A percentile compares a stretch with the other conserved stretches of the same genome.
Evolutionary conservation across 805 yeast genomes (phyloP).

Genomic region (Yarrowia alimentaria): DNA sequence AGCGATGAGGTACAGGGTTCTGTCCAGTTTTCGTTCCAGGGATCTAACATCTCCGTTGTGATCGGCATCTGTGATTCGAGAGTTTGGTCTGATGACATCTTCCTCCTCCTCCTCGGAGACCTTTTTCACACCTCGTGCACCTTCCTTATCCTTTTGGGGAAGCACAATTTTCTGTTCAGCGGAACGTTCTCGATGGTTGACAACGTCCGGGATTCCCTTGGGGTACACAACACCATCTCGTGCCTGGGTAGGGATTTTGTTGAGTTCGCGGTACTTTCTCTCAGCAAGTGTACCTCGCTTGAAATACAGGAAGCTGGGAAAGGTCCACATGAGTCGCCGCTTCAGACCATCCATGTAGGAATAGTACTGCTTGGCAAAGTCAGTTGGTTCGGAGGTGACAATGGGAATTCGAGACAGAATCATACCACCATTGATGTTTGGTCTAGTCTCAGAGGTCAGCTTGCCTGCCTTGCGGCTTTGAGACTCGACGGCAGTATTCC

Average conservation of each 20-base stretch:
- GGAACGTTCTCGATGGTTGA: slow-evolving; percentile 85
- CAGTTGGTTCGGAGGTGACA: slow-evolving; percentile 71
- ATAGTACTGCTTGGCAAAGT: slow-evolving; percentile 72
- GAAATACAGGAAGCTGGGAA: slow-evolving; percentile 89
- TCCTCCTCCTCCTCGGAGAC: slow-evolving; percentile 34
- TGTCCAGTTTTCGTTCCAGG: slow-evolving; percentile 73
- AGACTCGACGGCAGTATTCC: slow-evolving; percentile 21
- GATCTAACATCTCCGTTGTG: slow-evolving; percentile 56
- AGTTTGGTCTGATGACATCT: slow-evolving; percentile 57
- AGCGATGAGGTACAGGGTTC: slow-evolving; percentile 75
- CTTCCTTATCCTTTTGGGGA: slow-evolving; percentile 54
- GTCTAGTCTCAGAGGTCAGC: slow-evolving; percentile 16
- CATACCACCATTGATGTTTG: slow-evolving; percentile 42
- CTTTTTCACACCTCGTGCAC: slow-evolving; percentile 29
- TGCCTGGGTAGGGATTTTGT: slow-evolving; percentile 68
- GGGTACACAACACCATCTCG: slow-evolving; percentile 77
- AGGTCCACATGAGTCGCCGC: slow-evolving; percentile 94
- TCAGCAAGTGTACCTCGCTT: slow-evolving; percentile 87
- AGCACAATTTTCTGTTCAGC: slow-evolving; percentile 72
- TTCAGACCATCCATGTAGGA: slow-evolving; percentile 82
- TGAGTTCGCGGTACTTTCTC: slow-evolving; percentile 71
- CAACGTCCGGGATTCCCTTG: slow-evolving; percentile 80
- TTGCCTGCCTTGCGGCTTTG: slow-evolving; percentile 14
- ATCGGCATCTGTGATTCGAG: slow-evolving; percentile 80
- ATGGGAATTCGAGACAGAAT: slow-evolving; percentile 80